Base-by-base conservation (phyloP, 2,329 filamentous ascomycete genomes). In the Helminthosporium solani region DNA sequence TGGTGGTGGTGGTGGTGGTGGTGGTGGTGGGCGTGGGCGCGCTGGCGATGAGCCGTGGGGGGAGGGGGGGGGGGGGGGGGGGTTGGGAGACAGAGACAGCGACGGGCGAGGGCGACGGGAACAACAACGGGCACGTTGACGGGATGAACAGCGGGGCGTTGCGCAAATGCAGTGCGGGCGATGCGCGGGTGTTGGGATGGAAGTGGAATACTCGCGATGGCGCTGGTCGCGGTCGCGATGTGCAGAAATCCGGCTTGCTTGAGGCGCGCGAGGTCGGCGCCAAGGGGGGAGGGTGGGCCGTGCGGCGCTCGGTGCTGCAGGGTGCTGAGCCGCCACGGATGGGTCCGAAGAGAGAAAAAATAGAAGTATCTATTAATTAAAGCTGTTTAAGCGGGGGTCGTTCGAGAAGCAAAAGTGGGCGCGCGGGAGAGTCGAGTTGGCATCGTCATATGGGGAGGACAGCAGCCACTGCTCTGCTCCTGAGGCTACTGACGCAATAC, bases 21-120 rank as follows among this genome's bases (percentile, higher is more conserved):
- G 25, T 34, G 37, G 43, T n/a, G 44, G 41, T 35, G 42, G 42
- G 47, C 47, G 33, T 42, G 15, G 46, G 52, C 27, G 50, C 41
- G 47, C 30, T 34, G 37, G 43, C 45, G 38, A 31, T 20, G 35
- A 16, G 43, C 21, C 20, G 20, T 40, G 15, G 44, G 19, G 20
- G 30, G 37, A 40, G 23, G 20, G 27, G 43, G 33, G 41, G 27
- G 25, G 21, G 6, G 19, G n/a, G 21, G 16, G 20, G 27, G 33
- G 18, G 34, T 27, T 7, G 19, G 39, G 16, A 39, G 40, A 35
- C 34, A 18, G 37, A 9, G 33, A 20, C 18, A 33, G 28, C n/a
- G 39, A 19, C 31, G 46, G 27, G 25, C 33, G 14, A 18, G n/a
- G n/a, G n/a, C n/a, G n/a, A n/a, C n/a, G n/a, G n/a, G n/a, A n/a